Conservation (phyloP, 108 stramenopile genomes). For the Skeletonema tropicum region DNA sequence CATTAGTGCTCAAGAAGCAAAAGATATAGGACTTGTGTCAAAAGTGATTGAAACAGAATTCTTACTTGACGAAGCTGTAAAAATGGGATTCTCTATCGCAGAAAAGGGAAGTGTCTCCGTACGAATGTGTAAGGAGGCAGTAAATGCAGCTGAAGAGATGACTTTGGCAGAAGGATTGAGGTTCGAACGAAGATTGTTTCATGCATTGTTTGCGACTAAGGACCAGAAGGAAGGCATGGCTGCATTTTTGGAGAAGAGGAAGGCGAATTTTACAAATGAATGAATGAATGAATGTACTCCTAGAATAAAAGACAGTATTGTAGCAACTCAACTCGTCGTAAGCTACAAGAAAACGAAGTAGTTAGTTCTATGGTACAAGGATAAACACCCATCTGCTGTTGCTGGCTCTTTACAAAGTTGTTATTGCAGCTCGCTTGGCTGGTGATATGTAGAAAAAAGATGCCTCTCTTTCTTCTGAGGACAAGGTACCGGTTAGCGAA, state of each 20-base stretch:
- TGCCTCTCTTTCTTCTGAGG: too few relatives aligned
- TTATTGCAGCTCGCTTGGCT: too few relatives aligned
- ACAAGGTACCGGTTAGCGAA: too few relatives aligned
- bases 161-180: conserved; percentile 91
- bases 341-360: too few relatives aligned
- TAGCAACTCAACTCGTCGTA: too few relatives aligned
- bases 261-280: conserved; percentile 79
- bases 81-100: conserved; percentile 92
- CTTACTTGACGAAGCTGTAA: conserved; percentile 86
- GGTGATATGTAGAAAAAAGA: too few relatives aligned
- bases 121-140: conserved; percentile 94
- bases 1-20: conserved; percentile 90
- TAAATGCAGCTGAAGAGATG: conserved; percentile 96
- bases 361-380: too few relatives aligned
- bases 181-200: conserved; percentile 97
- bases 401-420: too few relatives aligned
- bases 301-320: too few relatives aligned
- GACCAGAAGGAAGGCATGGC: conserved; percentile 99
- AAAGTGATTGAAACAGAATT: conserved; percentile 81
- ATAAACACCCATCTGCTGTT: too few relatives aligned
- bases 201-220: conserved; percentile 94
- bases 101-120: conserved; percentile 84
- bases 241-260: conserved; percentile 93
- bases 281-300: too few relatives aligned
- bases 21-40: conserved; percentile 90